A percentile compares a stretch with the other conserved stretches of the same genome.
Evolutionary conservation across 1,284 basidiomycete species (phyloP).

Genomic region (Ceratorhiza oryzae-sativae): DNA sequence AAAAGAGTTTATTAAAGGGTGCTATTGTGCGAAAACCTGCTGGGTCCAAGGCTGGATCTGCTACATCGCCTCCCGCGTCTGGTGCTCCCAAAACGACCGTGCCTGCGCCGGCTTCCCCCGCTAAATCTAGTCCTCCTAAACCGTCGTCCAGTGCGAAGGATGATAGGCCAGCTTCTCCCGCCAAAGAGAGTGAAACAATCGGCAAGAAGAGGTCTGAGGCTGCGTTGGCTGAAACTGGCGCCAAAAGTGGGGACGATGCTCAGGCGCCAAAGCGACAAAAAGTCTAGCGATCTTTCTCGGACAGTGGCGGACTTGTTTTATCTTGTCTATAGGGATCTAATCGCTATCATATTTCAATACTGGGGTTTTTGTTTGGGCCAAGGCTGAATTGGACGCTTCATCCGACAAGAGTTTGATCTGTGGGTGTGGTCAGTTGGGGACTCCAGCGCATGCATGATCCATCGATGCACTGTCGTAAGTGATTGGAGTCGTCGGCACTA

Average conservation of each 20-base stretch:
- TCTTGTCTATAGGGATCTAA: not conserved
- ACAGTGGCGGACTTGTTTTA: not conserved
- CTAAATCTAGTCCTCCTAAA: not conserved
- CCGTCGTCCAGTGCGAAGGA: not conserved
- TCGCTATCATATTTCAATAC: not conserved
- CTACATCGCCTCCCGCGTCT: no score
- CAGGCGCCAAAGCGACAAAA: conserved; percentile 27
- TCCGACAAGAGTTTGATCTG: not conserved
- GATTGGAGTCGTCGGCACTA: not conserved
- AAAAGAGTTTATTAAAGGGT: conserved; percentile 62
- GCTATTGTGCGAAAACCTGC: conserved; percentile 59
- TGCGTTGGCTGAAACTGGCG: not conserved
- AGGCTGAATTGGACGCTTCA: not conserved
- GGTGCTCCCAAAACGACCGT: no score
- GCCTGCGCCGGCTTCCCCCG: no score
- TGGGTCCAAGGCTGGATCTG: conserved; percentile 17
- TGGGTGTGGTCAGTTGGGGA: not conserved
- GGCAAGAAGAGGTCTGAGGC: conserved; percentile 2
- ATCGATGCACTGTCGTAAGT: not conserved
- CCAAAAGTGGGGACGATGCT: not conserved
- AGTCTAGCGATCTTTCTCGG: not conserved
- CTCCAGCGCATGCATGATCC: not conserved
- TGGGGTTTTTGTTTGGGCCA: not conserved
- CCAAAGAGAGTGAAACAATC: not conserved
- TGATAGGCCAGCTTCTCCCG: not conserved